Conservation (phyloP, 2,329 filamentous ascomycete species). For the Colletotrichum tanaceti region DNA sequence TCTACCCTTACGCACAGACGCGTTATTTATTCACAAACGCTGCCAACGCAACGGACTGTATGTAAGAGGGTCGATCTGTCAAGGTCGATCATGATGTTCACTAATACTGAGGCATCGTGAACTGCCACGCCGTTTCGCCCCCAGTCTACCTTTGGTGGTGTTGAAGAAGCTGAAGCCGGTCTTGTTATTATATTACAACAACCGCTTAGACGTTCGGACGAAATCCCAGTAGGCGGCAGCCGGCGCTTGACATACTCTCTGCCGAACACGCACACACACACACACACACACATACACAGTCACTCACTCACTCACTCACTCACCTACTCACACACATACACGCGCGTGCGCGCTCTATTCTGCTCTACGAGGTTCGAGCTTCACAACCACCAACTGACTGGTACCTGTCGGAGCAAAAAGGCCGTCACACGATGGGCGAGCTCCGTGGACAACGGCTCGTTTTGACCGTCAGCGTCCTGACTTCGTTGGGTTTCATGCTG, state of each 20-base stretch:
- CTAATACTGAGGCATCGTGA: constrained; percentile 23
- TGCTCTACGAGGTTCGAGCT: too few relatives aligned
- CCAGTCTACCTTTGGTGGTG: not conserved
- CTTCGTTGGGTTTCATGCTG: constrained; percentile 60
- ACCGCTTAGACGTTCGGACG: constrained; percentile 13
- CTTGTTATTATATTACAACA: constrained; percentile 23
- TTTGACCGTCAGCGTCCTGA: constrained; percentile 56
- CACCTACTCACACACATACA: too few relatives aligned
- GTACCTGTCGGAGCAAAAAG: not conserved
- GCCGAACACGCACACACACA: too few relatives aligned
- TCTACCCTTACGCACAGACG: too few relatives aligned
- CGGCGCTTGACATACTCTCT: not conserved
- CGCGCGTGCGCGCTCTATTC: too few relatives aligned
- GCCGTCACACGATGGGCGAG: constrained; percentile 18
- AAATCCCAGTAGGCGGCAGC: not conserved
- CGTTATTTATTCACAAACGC: too few relatives aligned
- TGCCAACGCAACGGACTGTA: too few relatives aligned
- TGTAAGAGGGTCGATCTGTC: constrained; percentile 12
- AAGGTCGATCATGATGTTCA: constrained; percentile 20
- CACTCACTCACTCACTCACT: too few relatives aligned
- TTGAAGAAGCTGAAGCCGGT: not conserved
- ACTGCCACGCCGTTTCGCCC: not conserved
- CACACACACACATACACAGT: too few relatives aligned
- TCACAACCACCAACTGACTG: too few relatives aligned
- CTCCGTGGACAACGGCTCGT: constrained; percentile 52